Evolutionary conservation across 345 rosid genomes (phyloP), one percentile per base, ranked within the genome.

Genomic region (Ailanthus altissimus): DNA sequence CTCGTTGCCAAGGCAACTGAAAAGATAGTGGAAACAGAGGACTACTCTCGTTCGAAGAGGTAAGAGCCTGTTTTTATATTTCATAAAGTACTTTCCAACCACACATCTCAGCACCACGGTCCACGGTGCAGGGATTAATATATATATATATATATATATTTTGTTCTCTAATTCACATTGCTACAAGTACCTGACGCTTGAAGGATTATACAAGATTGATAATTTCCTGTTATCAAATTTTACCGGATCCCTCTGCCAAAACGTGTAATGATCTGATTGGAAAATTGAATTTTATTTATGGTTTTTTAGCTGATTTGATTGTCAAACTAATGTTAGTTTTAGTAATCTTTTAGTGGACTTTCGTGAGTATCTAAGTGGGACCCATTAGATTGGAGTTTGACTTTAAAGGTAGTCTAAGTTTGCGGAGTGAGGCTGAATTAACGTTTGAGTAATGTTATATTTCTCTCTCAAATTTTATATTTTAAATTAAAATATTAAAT

Each of bases 1-100:
- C 72, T 58, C 46, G 67, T 32, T 49, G 16, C 75, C 47, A 75
- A 69, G 58, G 68, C 81, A 45, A 54, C 64, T 8, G 78, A 80
- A 76, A 79, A 32, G 26, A 8, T 20, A 12, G 7, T 58, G 2
- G 81, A 79, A 42, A 63, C 51, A 26, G 40, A 66, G 40, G 86
- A 85, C 16, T 82, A 78, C 84, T 89, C 90, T 89, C 90, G 4
- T 87, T 89, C 51, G 89, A 87, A 74, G 89, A 89, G 81, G 45
- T 72, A 8, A 81, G 92, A 81, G 90, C 85, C 53, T 38, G 88
- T 81, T 32, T 77, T 78, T 51, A 8, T 64, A 12, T 42, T 51
- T 70, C 80, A 76, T 50, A 18, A 59, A 25, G 38, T 32, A 32
- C 1, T 32, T 32, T 32, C n/a, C n/a, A n/a, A n/a, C n/a, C n/a